A percentile compares a stretch with the other conserved stretches of the same genome.
Conservation (phyloP, 495 filamentous ascomycete genomes). For the Trichoderma parareesei region DNA sequence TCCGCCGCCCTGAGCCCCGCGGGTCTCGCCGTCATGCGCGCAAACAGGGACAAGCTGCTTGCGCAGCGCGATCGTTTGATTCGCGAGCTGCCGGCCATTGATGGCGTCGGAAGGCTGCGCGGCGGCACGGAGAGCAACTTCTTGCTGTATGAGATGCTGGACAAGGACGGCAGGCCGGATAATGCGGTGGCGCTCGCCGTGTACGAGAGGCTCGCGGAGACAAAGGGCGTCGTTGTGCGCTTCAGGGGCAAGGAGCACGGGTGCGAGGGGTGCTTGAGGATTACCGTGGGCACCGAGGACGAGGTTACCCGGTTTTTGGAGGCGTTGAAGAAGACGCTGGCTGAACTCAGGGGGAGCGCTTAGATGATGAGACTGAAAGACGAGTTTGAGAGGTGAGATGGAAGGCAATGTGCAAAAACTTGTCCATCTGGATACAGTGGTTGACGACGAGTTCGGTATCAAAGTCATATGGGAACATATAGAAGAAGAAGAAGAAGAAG, state of each 20-base stretch:
- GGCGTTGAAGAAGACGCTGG: constrained; percentile 55
- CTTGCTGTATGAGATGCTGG: constrained; percentile 77
- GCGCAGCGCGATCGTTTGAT: constrained; percentile 70
- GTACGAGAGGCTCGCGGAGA: constrained; percentile 81
- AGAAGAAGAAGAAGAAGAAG: not conserved
- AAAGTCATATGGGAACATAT: not conserved
- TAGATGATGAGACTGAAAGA: not conserved
- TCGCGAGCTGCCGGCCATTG: constrained; percentile 61
- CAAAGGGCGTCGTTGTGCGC: constrained; percentile 80
- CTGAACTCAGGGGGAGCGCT: constrained; percentile 35
- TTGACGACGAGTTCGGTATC: too few relatives aligned
- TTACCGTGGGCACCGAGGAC: constrained; percentile 84
- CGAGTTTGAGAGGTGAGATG: not conserved
- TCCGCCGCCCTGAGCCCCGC: constrained; percentile 54
- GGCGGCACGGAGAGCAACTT: constrained; percentile 85
- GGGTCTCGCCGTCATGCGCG: constrained; percentile 63
- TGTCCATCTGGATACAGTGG: not conserved
- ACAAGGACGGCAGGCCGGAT: constrained; percentile 61
- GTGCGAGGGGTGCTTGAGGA: constrained; percentile 77
- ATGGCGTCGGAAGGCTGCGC: constrained; percentile 70
- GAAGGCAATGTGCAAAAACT: too few relatives aligned
- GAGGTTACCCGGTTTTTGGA: constrained; percentile 73
- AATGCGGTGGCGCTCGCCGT: constrained; percentile 68
- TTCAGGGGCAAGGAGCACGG: constrained; percentile 90
- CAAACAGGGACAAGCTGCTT: constrained; percentile 58